Base-by-base conservation (phyloP, 345 rosid species). In the Litchi chinensis region DNA sequence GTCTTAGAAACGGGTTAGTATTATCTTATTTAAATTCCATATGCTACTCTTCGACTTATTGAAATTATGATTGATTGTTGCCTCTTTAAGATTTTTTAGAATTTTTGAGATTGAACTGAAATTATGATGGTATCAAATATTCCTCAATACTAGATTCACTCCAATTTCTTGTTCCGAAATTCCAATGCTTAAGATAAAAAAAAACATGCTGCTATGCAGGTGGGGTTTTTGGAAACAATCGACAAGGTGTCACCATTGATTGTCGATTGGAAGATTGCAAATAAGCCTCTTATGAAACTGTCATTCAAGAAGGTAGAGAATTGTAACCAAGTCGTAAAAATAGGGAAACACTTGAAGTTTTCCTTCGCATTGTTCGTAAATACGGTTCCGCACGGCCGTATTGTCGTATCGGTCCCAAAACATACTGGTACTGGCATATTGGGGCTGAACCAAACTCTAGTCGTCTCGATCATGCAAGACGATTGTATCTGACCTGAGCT, bases 241-340 rank as follows among this genome's bases (percentile, higher is more conserved):
- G 98, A 96, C 82, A 94, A 94, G 83, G 90, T 93, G 68, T 96
- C 99, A 44, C 99, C 97, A 21, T 91, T 95, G 57, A 94, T 94
- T 68, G 99, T 96, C 43, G 91, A 90, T 63, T 96, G 98, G 98
- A 94, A 90, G 83, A 69, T 89, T 75, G 97, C 98, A 76, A 96
- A 91, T 89, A 96, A 87, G 89, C 97, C 97, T 74, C 99, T 98
- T 3, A 96, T 94, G 70, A 94, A 96, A 80, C 79, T 92, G 87
- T 98, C 98, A 68, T 96, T 96, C 86, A 93, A 87, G 87, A 96
- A 94, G 90, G 98, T 96, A 77, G 97, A 93, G 75, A 94, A 96
- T 81, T 96, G 98, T 79, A 96, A 96, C 69, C 99, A 96, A 78
- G 98, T 94, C 28, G 94, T 96, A 66, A 94, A 96, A 86, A 71